Percentiles rank a stretch among this genome's conserved stretches.
Conservation (phyloP, 768 basidiomycete genomes). For the Lentinula lateritia region DNA sequence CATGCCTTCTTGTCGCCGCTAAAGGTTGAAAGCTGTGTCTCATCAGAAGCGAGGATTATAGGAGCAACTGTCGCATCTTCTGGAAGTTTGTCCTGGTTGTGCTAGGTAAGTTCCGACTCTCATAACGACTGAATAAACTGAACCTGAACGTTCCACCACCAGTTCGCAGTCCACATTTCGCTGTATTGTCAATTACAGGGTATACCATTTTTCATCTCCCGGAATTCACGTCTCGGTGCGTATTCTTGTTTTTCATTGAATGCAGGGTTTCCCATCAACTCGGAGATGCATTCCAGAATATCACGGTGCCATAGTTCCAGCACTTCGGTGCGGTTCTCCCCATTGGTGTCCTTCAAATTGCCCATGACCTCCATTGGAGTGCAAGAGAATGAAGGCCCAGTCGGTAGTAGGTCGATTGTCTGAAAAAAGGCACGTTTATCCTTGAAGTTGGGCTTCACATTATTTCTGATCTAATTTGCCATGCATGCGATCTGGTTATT, state of each 20-base stretch:
- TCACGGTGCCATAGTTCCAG: slow-evolving; percentile 21
- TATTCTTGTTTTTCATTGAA: slow-evolving; percentile 21
- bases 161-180: slow-evolving; percentile 3
- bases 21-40: slow-evolving; percentile 23
- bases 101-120: background rate
- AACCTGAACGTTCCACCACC: slow-evolving; percentile 13
- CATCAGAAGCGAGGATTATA: slow-evolving; percentile 27
- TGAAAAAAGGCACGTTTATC: slow-evolving; percentile 16
- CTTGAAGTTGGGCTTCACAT: slow-evolving; percentile 11
- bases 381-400: slow-evolving; percentile 17
- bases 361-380: slow-evolving; percentile 14
- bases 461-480: background rate
- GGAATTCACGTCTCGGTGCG: slow-evolving; percentile 14
- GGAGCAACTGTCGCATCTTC: slow-evolving; percentile 15
- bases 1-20: slow-evolving; percentile 23
- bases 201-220: background rate
- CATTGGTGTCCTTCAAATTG: slow-evolving; percentile 12
- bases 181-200: background rate
- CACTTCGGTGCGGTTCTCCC: slow-evolving; percentile 7
- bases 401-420: slow-evolving; percentile 15
- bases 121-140: background rate
- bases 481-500: no score
- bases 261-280: slow-evolving; percentile 18
- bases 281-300: slow-evolving; percentile 17
- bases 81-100: background rate